phyloP scores from a whole-genome alignment of 2,329 filamentous ascomycete species.

The Kalmusia sp. region DNA sequence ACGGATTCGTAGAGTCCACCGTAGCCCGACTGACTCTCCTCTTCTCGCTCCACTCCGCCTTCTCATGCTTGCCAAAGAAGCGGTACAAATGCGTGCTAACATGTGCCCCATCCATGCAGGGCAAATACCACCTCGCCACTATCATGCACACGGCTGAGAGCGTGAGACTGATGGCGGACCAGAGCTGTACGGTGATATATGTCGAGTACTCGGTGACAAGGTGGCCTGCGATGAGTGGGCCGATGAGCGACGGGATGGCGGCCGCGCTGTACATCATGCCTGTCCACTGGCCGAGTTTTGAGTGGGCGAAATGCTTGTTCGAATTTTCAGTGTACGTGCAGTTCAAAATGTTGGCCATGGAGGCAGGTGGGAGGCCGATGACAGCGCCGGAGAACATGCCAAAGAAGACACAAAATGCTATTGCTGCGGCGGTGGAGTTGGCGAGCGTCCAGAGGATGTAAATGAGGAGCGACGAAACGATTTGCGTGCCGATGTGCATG shows the following conservation, averaged over 20 bases:
- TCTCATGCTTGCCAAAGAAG: constrained; percentile 21
- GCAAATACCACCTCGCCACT: constrained; percentile 38
- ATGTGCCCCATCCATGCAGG: constrained; percentile 35
- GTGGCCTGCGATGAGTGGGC: constrained; percentile 57
- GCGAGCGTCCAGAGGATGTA: constrained; percentile 54
- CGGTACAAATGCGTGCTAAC: constrained; percentile 23
- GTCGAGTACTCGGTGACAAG: constrained; percentile 50
- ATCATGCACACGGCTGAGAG: constrained; percentile 52
- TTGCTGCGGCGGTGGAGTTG: constrained; percentile 44
- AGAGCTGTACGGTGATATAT: constrained; percentile 56
- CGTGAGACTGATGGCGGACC: constrained; percentile 53
- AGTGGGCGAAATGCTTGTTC: constrained; percentile 32
- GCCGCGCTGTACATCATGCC: constrained; percentile 61
- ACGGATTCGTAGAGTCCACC: constrained; percentile 7
- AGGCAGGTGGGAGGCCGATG: constrained; percentile 59
- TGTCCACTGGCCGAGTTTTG: constrained; percentile 59
- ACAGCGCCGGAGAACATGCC: constrained; percentile 58
- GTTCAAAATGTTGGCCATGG: constrained; percentile 54
- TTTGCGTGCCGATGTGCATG: constrained; percentile 53
- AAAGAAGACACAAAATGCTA: constrained; percentile 58
- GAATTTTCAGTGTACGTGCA: constrained; percentile 41
- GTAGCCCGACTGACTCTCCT: constrained; percentile 10
- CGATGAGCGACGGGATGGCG: constrained; percentile 53
- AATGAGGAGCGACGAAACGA: constrained; percentile 51
- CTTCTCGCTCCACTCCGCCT: constrained; percentile 6